Base-by-base conservation (phyloP, 2,329 filamentous ascomycete species). In the Sporothrix curviconia region DNA sequence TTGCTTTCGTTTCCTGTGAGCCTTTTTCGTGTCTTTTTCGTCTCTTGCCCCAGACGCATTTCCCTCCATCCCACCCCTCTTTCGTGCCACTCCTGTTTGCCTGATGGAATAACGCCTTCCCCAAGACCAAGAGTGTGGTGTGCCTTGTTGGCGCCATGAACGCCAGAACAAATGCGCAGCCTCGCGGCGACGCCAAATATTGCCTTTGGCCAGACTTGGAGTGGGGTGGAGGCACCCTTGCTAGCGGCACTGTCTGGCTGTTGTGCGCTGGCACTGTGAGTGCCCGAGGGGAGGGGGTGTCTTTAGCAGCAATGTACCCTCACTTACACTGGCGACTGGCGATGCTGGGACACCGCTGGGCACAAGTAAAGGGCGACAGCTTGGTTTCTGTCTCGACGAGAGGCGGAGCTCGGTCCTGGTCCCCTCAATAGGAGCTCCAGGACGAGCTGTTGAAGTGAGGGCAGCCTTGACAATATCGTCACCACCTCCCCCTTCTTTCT, bases 61-160 rank as follows among this genome's bases (percentile, higher is more conserved):
- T 22, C 39, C 39, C 28, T 5, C 28, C 30, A 47, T 47, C 4
- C 17, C 32, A 24, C 25, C 30, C 46, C 30, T 50, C 46, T 28
- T 24, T 50, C 15, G 30, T 9, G 32, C 32, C 9, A 8, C 3
- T 34, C 17, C 7, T n/a, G 17, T 5, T 12, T n/a, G 5, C 37
- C 37, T 12, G 37, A 40, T 8, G 9, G 28, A 36, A 15, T 24
- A 24, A 14, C 34, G 34, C 22, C 22, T 39, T 11, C 24, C 36
- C 15, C 30, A 11, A n/a, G 30, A 19, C 32, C 30, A 24, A 55
- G 40, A 55, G 34, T 55, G n/a, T n/a, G n/a, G 28, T 32, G 24
- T 49, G 53, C 53, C 53, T 56, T 49, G 53, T 56, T 39, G 53
- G 34, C 43, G 34, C 53, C 24, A 56, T 28, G 39, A 34, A 55